Evolutionary conservation across 768 basidiomycete genomes (phyloP).

Genomic region (Candolleomyces eurysporus): DNA sequence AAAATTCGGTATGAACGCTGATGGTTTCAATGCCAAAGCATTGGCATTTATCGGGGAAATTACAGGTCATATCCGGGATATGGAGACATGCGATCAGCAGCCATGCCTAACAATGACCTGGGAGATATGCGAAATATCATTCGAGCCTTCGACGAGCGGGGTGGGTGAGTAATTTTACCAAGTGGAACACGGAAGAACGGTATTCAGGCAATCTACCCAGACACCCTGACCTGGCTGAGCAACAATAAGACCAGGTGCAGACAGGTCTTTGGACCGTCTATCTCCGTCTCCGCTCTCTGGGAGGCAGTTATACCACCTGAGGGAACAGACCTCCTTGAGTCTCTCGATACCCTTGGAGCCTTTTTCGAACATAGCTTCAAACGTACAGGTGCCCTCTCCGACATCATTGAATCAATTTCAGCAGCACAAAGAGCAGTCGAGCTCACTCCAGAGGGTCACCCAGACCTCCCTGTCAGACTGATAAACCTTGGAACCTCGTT

Average conservation of each 20-base stretch:
- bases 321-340: too few relatives aligned
- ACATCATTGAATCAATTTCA: constrained; percentile 14
- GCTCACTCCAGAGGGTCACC: constrained; percentile 13
- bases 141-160: not conserved
- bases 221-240: not conserved
- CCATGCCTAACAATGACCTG: not conserved
- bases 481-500: constrained; percentile 1
- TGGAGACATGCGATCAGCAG: not conserved
- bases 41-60: too few relatives aligned
- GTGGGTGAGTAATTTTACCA: not conserved
- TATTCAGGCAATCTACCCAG: not conserved
- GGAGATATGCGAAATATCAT: not conserved
- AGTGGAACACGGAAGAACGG: not conserved
- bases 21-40: too few relatives aligned
- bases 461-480: not conserved
- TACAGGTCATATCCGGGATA: not conserved
- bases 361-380: constrained; percentile 12
- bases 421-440: constrained; percentile 9
- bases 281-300: too few relatives aligned
- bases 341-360: too few relatives aligned
- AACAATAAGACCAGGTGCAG: not conserved
- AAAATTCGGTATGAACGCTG: too few relatives aligned
- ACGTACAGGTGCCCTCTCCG: constrained; percentile 13
- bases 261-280: too few relatives aligned
- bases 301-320: too few relatives aligned